A percentile compares a stretch with the other conserved stretches of the same genome.
Evolutionary conservation across 2,329 filamentous ascomycete species (phyloP).

Genomic region (Aureobasidium leucospermi): DNA sequence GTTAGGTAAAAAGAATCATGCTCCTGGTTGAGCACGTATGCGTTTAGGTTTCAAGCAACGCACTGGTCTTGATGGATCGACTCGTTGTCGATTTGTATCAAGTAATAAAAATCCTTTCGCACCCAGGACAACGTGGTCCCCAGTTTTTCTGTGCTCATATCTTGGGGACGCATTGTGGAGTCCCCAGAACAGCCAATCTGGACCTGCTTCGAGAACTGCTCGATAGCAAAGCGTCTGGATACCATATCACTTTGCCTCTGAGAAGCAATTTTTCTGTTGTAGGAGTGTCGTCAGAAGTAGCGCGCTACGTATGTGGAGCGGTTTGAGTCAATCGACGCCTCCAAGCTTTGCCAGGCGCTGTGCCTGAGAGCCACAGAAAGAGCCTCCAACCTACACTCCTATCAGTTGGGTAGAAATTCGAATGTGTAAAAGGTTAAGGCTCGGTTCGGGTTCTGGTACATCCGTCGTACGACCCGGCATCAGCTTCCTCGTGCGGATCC

Average conservation of each 20-base stretch:
- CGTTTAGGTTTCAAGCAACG: constrained; percentile 8
- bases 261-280: neutral
- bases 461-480: constrained; percentile 7
- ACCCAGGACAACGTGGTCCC: neutral
- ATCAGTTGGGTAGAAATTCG: constrained; percentile 6
- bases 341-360: neutral
- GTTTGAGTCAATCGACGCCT: neutral
- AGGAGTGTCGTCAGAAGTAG: constrained; percentile 3
- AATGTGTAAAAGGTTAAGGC: constrained; percentile 14
- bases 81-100: neutral
- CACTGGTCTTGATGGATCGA: neutral
- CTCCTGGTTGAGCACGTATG: constrained; percentile 10
- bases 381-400: neutral
- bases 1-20: constrained; percentile 9
- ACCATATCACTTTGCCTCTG: neutral
- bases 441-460: constrained; percentile 1
- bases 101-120: constrained; percentile 5
- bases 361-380: neutral
- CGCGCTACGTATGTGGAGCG: constrained; percentile 1
- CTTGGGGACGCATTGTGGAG: constrained; percentile 9
- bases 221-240: neutral
- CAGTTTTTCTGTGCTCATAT: neutral
- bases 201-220: neutral
- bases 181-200: neutral
- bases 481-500: neutral